These are phyloP conservation scores for Blechomonas ayalai DNA, from an alignment of 208 protist species.

Conservation along the genomic window DNA sequence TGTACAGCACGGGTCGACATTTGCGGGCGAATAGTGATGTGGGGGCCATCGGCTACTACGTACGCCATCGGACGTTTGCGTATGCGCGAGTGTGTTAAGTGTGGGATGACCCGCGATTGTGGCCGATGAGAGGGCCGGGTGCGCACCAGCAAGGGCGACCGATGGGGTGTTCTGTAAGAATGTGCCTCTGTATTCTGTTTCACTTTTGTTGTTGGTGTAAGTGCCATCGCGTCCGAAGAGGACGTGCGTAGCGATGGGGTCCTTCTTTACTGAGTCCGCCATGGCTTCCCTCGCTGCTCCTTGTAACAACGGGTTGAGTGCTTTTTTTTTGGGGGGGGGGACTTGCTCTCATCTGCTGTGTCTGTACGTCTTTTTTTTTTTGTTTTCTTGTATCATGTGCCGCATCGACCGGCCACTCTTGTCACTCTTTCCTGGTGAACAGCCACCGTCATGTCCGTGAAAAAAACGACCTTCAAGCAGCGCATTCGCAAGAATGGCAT, in stretches of 20 bases:
- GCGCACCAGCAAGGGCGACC: neutral
- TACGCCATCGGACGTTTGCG: too few relatives aligned
- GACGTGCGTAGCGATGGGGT: too few relatives aligned
- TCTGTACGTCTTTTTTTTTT: neutral
- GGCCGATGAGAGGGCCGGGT: too few relatives aligned
- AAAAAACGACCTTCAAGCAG: slow-evolving; percentile 76
- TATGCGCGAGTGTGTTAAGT: too few relatives aligned
- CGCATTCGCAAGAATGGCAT: slow-evolving; percentile 72
- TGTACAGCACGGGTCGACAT: slow-evolving; percentile 50
- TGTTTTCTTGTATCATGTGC: slow-evolving; percentile 28
- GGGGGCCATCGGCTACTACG: too few relatives aligned
- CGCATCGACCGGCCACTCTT: slow-evolving; percentile 36
- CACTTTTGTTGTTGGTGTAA: neutral
- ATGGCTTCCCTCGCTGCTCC: too few relatives aligned
- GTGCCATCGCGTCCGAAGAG: too few relatives aligned
- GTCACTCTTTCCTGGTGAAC: slow-evolving; percentile 41
- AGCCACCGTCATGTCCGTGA: slow-evolving; percentile 48
- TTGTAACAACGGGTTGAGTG: too few relatives aligned
- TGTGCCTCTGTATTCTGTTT: neutral
- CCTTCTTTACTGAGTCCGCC: too few relatives aligned
- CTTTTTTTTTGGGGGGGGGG: slow-evolving; percentile 7
- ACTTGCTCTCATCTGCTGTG: slow-evolving; percentile 3
- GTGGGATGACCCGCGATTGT: too few relatives aligned
- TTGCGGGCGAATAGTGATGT: too few relatives aligned
- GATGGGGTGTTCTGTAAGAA: neutral